Evolutionary conservation across 345 rosid species (phyloP), one percentile per base, ranked within the genome.

Genomic region (Sonneratia alba): DNA sequence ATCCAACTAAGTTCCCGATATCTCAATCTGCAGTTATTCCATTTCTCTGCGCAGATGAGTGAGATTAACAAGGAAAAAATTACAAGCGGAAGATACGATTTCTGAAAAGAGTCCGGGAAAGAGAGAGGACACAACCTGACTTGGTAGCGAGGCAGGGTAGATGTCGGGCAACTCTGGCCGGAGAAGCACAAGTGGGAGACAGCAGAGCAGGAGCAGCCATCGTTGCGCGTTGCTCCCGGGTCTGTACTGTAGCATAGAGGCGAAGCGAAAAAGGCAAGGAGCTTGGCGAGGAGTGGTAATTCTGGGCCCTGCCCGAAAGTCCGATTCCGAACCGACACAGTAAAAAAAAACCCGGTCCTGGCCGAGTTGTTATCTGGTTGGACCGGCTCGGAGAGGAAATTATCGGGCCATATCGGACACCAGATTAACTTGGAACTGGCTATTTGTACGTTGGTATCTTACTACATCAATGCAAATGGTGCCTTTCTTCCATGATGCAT

Each of bases 41-140:
- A 67, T 61, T 73, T 77, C 69, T 56, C 86, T 80, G 77, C 80
- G 75, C 2, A 13, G 19, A 62, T 27, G 38, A 62, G 66, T 62
- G 7, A 34, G 19, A 62, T 32, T 62, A 13, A 27, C 4, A 24
- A 15, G 9, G 66, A 27, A 62, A 61, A 62, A 34, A 4, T 5
- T 0, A 42, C 18, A 24, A 2, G 11, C 27, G 38, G 66, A 11
- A 62, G 66, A 27, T 34, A 32, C 7, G 37, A 32, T 62, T 13
- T 15, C 37, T 24, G 18, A 62, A 3, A 32, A 12, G 66, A 11
- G 9, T 6, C 18, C 32, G 13, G 6, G 18, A 3, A 9, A 27
- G 3, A 34, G 36, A 62, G 66, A 18, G 66, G 47, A 63, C 56
- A 45, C 36, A 13, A 76, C 79, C 77, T 68, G 70, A 64, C 5